phyloP scores from a whole-genome alignment of 2,329 filamentous ascomycete genomes.

The Colletotrichum euphorbiae region DNA sequence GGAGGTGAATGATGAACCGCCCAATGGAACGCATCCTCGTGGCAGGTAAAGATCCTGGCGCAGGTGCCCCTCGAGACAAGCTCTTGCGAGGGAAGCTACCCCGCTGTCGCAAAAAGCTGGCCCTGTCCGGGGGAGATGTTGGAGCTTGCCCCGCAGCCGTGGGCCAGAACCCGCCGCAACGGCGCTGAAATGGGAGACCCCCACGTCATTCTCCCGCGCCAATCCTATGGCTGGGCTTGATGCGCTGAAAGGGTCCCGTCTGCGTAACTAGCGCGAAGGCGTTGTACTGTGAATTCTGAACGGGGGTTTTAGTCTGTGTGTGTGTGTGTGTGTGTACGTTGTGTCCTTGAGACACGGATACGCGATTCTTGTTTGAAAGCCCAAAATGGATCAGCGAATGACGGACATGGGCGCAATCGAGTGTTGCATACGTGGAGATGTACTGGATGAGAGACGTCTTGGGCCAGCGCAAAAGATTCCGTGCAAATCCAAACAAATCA shows the following conservation, averaged over 20 bases:
- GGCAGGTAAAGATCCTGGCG: slow-evolving; percentile 9
- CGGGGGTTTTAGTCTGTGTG: neutral
- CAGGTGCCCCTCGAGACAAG: slow-evolving; percentile 16
- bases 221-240: slow-evolving; percentile 29
- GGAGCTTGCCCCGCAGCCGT: slow-evolving; percentile 33
- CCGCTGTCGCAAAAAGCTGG: slow-evolving; percentile 22
- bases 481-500: no score
- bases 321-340: no score
- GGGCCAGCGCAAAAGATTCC: no score
- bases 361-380: neutral
- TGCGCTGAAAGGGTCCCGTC: neutral
- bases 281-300: neutral
- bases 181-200: slow-evolving; percentile 20
- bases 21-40: slow-evolving; percentile 32
- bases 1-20: slow-evolving; percentile 6
- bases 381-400: no score
- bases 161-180: slow-evolving; percentile 5
- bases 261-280: neutral
- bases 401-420: no score
- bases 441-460: no score
- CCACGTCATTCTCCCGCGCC: slow-evolving; percentile 38
- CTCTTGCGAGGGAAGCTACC: slow-evolving; percentile 29
- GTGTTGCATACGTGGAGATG: no score
- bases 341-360: slow-evolving; percentile 2
- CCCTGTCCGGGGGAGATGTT: slow-evolving; percentile 6